Evolutionary conservation across 805 yeast genomes (phyloP), one percentile per base, ranked within the genome.

Genomic region (Ogataea pini): DNA sequence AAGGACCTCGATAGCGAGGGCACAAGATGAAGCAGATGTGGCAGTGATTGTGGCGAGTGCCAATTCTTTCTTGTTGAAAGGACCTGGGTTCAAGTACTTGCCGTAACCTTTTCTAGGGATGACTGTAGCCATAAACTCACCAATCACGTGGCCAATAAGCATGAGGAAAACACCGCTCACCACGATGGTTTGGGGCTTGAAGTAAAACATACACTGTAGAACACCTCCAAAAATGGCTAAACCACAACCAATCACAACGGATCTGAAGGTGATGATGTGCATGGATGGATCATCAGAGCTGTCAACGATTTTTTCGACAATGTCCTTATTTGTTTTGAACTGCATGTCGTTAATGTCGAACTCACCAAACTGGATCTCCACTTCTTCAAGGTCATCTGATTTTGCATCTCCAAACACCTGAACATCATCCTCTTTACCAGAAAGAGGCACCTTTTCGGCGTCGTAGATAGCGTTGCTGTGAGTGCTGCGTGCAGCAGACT

Each of bases 1-100:
- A 45, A 65, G 47, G 27, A 65, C 69, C 49, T 65, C 69, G 40
- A 67, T 51, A 24, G 64, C 64, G 37, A 59, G 48, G 22, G 64
- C 60, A 55, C 63, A 60, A 50, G 68, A 31, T 49, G 64, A 41
- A 44, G 64, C 68, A 22, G 72, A 60, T 7, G 64, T 61, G 16
- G 70, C 62, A 56, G 60, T 69, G 58, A 69, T 68, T 24, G 73
- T 58, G 7, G 76, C 68, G 13, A 73, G 61, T 27, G 64, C 72
- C 63, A 73, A 77, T 57, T 75, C 79, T 56, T 75, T 75, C 48
- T 61, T 59, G 54, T 62, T 68, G 70, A 72, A 75, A 9, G 78
- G 77, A 25, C 75, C 76, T 3, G 78, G 79, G 51, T 72, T 73
- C 22, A 63, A 43, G 48, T 54, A 57, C 36, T 47, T 54, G 33